Evolutionary conservation across 176 grass and related monocot genomes (phyloP).

Genomic region (Saccharum spontaneum): DNA sequence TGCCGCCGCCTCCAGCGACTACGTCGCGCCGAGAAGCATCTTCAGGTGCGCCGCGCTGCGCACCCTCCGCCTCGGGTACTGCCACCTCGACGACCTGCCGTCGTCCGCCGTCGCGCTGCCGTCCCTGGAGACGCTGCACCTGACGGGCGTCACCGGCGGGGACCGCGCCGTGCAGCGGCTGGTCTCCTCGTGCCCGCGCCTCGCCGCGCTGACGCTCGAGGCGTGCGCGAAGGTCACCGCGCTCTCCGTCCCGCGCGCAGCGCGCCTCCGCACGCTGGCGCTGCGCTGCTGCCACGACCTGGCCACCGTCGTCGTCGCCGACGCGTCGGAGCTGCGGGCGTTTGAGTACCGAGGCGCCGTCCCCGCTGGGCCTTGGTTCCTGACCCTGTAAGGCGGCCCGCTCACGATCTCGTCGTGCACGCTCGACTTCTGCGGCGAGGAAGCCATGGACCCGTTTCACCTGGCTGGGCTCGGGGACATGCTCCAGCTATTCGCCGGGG

Average conservation of each 20-base stretch:
- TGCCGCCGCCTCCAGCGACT: neutral
- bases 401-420: neutral
- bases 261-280: neutral
- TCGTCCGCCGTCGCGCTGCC: neutral
- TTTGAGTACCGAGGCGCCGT: conserved; percentile 17
- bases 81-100: neutral
- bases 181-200: neutral
- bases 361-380: neutral
- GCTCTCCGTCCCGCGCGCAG: neutral
- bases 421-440: neutral
- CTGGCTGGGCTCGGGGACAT: neutral
- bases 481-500: neutral
- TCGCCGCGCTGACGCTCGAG: conserved; percentile 7
- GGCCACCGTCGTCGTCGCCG: neutral
- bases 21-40: neutral
- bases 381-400: neutral
- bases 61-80: neutral
- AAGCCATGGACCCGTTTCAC: neutral
- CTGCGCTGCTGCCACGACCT: conserved; percentile 27
- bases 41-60: neutral
- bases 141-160: neutral
- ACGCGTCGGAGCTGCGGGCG: neutral
- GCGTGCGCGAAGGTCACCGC: neutral
- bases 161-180: conserved; percentile 3
- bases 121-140: neutral